Conservation (phyloP, 257 asterid genomes). For the Solanum arcanum region DNA sequence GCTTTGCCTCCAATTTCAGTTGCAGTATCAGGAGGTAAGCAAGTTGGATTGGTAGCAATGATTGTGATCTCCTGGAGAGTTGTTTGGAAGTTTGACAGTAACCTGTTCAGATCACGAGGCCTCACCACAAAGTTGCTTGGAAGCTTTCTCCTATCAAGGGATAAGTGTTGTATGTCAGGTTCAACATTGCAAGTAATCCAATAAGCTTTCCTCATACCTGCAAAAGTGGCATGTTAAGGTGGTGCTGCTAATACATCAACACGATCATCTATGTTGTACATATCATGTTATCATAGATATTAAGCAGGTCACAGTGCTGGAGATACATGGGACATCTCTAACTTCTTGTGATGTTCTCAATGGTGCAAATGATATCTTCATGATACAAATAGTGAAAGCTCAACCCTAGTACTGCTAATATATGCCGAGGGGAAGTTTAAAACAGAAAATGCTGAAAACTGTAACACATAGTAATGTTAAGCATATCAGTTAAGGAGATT, state of each 20-base stretch:
- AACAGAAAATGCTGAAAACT: neutral
- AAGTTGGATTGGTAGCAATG: constrained; percentile 67
- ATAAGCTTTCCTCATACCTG: constrained; percentile 86
- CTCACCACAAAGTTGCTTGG: constrained; percentile 83
- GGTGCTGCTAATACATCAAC: neutral
- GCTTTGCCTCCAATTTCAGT: constrained; percentile 89
- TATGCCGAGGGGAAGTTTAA: neutral
- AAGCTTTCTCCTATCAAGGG: constrained; percentile 76
- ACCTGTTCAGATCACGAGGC: constrained; percentile 83
- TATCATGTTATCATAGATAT: neutral
- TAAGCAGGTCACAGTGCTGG: neutral
- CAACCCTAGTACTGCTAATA: neutral
- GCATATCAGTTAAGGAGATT: neutral
- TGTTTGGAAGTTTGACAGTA: constrained; percentile 77
- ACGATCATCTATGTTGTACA: neutral
- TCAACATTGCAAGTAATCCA: constrained; percentile 87
- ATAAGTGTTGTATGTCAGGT: constrained; percentile 77
- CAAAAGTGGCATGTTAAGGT: constrained; percentile 2
- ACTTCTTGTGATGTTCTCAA: neutral
- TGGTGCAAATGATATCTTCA: neutral
- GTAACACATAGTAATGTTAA: neutral
- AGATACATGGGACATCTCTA: neutral
- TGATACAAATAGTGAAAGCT: neutral
- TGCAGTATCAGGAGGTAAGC: constrained; percentile 48
- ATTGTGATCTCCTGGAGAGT: constrained; percentile 89